Conservation (phyloP, 139 green algal genomes). For the Micractinium sp. region DNA sequence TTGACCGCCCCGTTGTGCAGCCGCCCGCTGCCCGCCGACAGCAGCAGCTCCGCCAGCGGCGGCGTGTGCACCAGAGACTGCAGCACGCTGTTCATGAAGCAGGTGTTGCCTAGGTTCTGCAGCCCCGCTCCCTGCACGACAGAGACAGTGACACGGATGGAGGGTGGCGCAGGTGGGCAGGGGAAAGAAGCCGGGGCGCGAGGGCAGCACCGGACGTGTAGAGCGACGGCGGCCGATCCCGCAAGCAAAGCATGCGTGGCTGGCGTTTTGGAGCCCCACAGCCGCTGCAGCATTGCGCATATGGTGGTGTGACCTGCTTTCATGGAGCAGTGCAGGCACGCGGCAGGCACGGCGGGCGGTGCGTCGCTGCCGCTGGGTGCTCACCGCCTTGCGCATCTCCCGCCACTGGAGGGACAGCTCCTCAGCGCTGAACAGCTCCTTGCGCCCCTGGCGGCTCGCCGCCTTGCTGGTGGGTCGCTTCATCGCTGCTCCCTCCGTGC, state of each 20-base stretch:
- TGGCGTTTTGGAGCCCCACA: too few relatives aligned
- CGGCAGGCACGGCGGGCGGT: too few relatives aligned
- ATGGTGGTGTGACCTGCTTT: too few relatives aligned
- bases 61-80: conserved; percentile 93
- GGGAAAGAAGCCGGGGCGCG: not conserved
- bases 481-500: not conserved
- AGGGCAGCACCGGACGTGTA: not conserved
- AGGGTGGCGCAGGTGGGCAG: not conserved
- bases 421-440: conserved; percentile 63
- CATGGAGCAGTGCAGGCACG: too few relatives aligned
- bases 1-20: conserved; percentile 30
- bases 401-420: conserved; percentile 64
- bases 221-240: too few relatives aligned
- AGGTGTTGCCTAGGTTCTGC: conserved; percentile 97
- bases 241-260: too few relatives aligned
- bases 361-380: not conserved
- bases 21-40: conserved; percentile 38
- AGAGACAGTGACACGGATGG: not conserved
- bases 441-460: not conserved
- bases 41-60: conserved; percentile 82
- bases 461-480: not conserved
- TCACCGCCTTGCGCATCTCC: conserved; percentile 54
- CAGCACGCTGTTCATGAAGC: conserved; percentile 98
- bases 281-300: too few relatives aligned
- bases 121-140: conserved; percentile 79